Base-by-base conservation (phyloP, 257 asterid species). In the Przewalskia tangutica region DNA sequence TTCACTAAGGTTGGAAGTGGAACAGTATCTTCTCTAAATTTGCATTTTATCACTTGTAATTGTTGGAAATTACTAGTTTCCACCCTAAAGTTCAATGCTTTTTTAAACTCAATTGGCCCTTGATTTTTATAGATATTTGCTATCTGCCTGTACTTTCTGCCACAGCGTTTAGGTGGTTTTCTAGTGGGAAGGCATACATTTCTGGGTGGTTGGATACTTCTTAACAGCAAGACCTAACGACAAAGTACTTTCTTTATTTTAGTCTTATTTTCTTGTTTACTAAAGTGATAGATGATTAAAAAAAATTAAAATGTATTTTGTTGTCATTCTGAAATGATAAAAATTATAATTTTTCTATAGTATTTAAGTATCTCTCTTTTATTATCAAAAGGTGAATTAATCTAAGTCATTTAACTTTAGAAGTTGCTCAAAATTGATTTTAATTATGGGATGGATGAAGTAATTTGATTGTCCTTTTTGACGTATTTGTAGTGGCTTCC, bases 1-100 rank as follows among this genome's bases (percentile, higher is more conserved):
- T 92, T 95, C 88, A 95, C 99, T 17, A 95, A 95, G 98, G 99
- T 95, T 77, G 36, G 48, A 23, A 20, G 3, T 6, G 20, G 18
- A 55, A 44, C 51, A 42, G 2, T 66, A n/a, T 14, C 7, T 7
- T 27, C 51, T 82, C 42, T 79, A 4, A 68, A 75, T 75, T 13
- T 17, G 46, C 27, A 75, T 23, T 68, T 73, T 23, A 75, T 46
- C 46, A 27, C 62, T 7, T 50, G 8, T 1, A 13, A 7, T 50
- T 50, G 20, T 13, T 75, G 8, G 4, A 75, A 50, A 75, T 27
- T 0, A 7, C 8, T 56, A 50, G 16, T 50, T 75, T 48, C 8
- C 8, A 13, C 62, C 62, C 46, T 23, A 50, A 75, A 75, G 79
- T 71, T 46, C 59, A 46, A 18, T 46, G 59, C 3, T 46, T 46